These are phyloP conservation scores for Bothriochloa decipiens DNA, from an alignment of 176 grass and related monocot species.

Conservation along the genomic window DNA sequence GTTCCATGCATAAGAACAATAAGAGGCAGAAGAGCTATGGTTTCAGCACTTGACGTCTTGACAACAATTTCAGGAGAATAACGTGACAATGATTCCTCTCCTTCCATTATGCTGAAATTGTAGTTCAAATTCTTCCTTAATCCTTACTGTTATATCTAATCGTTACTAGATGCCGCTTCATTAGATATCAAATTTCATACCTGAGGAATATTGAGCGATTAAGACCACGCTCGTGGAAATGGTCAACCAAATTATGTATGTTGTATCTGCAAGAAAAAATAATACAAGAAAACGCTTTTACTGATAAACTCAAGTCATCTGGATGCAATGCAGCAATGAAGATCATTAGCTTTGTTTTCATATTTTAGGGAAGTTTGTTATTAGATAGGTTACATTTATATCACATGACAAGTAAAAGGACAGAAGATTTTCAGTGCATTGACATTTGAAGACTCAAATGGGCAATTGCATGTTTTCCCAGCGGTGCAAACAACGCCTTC, in stretches of 20 bases:
- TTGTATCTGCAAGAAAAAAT: slow-evolving; percentile 75
- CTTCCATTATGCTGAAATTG: slow-evolving; percentile 97
- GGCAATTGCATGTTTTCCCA: slow-evolving; percentile 22
- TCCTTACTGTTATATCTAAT: neutral
- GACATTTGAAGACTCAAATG: slow-evolving; percentile 11
- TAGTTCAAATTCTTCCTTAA: slow-evolving; percentile 21
- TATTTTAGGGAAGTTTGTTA: slow-evolving; percentile 12
- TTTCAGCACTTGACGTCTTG: slow-evolving; percentile 62
- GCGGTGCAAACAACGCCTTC: neutral
- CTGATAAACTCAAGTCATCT: slow-evolving; percentile 6
- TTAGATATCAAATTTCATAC: slow-evolving; percentile 49
- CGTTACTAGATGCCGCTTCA: neutral
- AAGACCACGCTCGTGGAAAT: slow-evolving; percentile 88
- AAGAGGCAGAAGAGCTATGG: slow-evolving; percentile 69
- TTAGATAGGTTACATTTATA: neutral
- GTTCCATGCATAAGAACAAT: slow-evolving; percentile 96
- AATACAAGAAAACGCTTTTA: slow-evolving; percentile 23
- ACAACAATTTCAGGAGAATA: slow-evolving; percentile 90
- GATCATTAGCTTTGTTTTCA: neutral
- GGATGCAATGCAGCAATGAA: slow-evolving; percentile 17
- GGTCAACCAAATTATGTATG: slow-evolving; percentile 78
- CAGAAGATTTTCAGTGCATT: neutral
- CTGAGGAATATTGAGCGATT: slow-evolving; percentile 86
- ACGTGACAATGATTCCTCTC: slow-evolving; percentile 67
- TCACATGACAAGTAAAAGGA: neutral